Base-by-base conservation (phyloP, 2,329 filamentous ascomycete species). In the Cladophialophora immunda region DNA sequence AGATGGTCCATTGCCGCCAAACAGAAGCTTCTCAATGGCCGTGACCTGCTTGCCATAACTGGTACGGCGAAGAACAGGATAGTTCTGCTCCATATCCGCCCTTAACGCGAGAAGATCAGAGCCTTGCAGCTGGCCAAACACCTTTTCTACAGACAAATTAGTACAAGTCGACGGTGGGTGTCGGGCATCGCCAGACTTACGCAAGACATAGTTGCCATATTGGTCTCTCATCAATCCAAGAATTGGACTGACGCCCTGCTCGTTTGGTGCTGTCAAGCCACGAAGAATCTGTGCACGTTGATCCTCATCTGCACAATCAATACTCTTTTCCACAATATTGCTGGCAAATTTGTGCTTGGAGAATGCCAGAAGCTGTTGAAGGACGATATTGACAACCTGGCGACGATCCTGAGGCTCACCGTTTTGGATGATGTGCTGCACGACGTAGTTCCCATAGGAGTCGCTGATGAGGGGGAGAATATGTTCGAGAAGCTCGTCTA, bases 321-420 rank as follows among this genome's bases (percentile, higher is more conserved):
- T 90, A 76, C 93, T 97, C 79, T 93, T 94, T 79, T 99, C 95
- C 0, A 99, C 94, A 2, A 99, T 94, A 73, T 99, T 98, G 75
- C 94, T 97, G 0, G 95, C 94, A 75, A 92, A 96, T 77, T 99
- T 99, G 82, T 98, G 93, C 82, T 93, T 97, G 29, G 93, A 97
- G 73, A 93, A 89, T 1, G 82, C 81, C 45, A 97, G 79, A 2
- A 97, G 82, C 65, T 93, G 87, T 13, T 84, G 83, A 70, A 90
- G 89, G 70, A 98, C 90, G 55, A 93, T 82, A 29, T 85, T 80
- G 64, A 97, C 91, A 74, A 97, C 90, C 73, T 84, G 87, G 15
- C 85, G 84, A 22, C 89, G 87, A 74, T 97, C 93, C 64, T 90
- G 87, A 3, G 86, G 84, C 59, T 89, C 85, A 27, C 94, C 94